These are phyloP conservation scores for Trametes sp. DNA, from an alignment of 1,284 basidiomycete species.

Conservation along the genomic window DNA sequence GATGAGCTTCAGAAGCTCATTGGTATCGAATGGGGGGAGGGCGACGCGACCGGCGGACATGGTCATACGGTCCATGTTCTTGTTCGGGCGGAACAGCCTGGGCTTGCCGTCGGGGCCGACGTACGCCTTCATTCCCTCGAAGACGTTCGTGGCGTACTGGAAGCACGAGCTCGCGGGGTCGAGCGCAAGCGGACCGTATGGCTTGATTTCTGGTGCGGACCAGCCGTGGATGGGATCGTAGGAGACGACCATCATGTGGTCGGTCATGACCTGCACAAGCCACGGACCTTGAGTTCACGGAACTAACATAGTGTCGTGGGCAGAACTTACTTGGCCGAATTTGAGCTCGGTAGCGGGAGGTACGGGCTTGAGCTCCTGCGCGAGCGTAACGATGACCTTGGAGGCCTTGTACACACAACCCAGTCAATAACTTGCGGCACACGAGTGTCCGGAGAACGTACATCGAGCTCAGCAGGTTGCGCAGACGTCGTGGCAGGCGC, in stretches of 20 bases:
- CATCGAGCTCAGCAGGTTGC: conserved; percentile 29
- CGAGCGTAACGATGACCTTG: conserved; percentile 49
- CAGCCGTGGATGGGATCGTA: conserved; percentile 77
- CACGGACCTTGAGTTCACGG: conserved; percentile 37
- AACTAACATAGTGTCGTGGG: background rate
- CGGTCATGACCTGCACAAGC: conserved; percentile 53
- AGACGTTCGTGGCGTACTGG: conserved; percentile 81
- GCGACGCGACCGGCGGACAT: conserved; percentile 68
- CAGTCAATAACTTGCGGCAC: background rate
- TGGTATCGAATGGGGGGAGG: conserved; percentile 68
- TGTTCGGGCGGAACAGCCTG: conserved; percentile 80
- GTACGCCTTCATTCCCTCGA: conserved; percentile 93
- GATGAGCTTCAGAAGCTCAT: conserved; percentile 72
- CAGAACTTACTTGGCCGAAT: conserved; percentile 50
- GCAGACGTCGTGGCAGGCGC: background rate
- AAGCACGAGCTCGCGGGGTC: conserved; percentile 81
- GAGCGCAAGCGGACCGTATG: conserved; percentile 70
- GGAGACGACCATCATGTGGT: conserved; percentile 83
- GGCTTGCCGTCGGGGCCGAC: conserved; percentile 67
- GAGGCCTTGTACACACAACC: conserved; percentile 48
- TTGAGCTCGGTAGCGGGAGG: conserved; percentile 49
- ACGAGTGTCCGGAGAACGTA: conserved; percentile 3
- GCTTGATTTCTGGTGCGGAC: conserved; percentile 83
- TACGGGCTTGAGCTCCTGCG: conserved; percentile 47
- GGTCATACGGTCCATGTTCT: conserved; percentile 83